phyloP scores from a whole-genome alignment of 768 basidiomycete species.

The Amanita muscaria region DNA sequence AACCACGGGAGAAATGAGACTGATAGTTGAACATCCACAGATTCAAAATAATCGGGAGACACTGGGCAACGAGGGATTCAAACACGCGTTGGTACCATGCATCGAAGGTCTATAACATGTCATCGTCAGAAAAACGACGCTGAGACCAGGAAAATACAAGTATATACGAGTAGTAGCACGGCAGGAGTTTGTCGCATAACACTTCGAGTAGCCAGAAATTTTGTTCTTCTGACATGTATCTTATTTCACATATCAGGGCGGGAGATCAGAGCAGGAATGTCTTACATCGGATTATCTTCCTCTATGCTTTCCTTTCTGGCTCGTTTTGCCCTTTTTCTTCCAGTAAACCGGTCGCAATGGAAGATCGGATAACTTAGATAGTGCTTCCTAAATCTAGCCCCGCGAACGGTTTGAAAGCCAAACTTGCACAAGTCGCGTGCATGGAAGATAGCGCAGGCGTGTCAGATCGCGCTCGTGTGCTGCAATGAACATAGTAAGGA shows the following conservation, averaged over 20 bases:
- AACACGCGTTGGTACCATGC: constrained; percentile 99
- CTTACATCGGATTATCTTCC: constrained; percentile 91
- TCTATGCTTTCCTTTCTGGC: constrained; percentile 95
- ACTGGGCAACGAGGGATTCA: constrained; percentile 83
- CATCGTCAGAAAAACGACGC: background rate
- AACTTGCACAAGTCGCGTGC: constrained; percentile 95
- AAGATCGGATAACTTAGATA: constrained; percentile 88
- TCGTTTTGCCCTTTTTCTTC: constrained; percentile 69
- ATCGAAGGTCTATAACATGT: constrained; percentile 74
- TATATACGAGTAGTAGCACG: constrained; percentile 91
- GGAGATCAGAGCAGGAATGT: no score
- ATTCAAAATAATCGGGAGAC: constrained; percentile 88
- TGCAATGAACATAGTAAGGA: constrained; percentile 23
- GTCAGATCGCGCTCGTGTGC: constrained; percentile 94
- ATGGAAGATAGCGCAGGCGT: constrained; percentile 89
- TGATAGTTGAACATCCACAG: constrained; percentile 91
- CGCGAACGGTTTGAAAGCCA: constrained; percentile 90
- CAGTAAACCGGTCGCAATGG: constrained; percentile 68
- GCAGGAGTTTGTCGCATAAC: constrained; percentile 87
- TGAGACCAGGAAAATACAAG: background rate
- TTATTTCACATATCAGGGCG: no score
- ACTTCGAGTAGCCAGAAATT: constrained; percentile 96
- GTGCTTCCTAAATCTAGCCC: constrained; percentile 97
- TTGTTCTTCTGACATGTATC: constrained; percentile 99
- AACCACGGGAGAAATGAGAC: constrained; percentile 98